Conservation (phyloP, 177 flowering plant genomes). For the Vitis hybrid region DNA sequence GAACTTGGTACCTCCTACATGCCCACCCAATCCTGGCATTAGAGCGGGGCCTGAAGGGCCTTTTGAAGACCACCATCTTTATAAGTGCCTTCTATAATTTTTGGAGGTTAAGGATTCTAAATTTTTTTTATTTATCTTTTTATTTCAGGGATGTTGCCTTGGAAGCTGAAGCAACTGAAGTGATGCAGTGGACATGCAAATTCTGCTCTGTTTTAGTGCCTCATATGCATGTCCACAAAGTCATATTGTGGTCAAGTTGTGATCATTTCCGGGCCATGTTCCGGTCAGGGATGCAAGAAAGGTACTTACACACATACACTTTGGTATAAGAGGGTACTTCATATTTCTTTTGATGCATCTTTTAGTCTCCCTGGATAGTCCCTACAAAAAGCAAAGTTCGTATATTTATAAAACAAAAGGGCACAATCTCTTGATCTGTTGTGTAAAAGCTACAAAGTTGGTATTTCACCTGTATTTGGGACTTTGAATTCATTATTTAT, state of each 20-base stretch:
- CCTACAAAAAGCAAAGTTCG: no score
- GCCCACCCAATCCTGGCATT: no score
- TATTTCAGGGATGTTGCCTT: constrained; percentile 67
- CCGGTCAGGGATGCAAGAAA: constrained; percentile 91
- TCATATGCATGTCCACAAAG: constrained; percentile 76
- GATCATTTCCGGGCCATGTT: constrained; percentile 72
- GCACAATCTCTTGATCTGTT: no score
- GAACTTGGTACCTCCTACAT: no score
- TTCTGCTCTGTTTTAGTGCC: constrained; percentile 50
- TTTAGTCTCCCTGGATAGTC: no score
- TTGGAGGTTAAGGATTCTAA: no score
- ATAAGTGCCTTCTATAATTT: neutral
- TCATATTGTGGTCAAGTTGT: constrained; percentile 61
- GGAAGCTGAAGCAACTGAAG: constrained; percentile 48
- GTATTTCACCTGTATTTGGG: no score
- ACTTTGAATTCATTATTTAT: no score
- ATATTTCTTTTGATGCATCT: neutral
- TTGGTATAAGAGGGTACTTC: no score
- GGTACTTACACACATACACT: constrained; percentile 34
- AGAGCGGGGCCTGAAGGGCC: neutral
- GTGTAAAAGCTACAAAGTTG: no score
- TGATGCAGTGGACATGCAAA: constrained; percentile 43
- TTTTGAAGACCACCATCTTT: neutral
- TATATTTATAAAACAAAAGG: no score
- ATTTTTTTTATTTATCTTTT: neutral